Evolutionary conservation across 192 early-diverging fungal genomes (phyloP), one percentile per base, ranked within the genome.

Genomic region (Backusella macrospora): DNA sequence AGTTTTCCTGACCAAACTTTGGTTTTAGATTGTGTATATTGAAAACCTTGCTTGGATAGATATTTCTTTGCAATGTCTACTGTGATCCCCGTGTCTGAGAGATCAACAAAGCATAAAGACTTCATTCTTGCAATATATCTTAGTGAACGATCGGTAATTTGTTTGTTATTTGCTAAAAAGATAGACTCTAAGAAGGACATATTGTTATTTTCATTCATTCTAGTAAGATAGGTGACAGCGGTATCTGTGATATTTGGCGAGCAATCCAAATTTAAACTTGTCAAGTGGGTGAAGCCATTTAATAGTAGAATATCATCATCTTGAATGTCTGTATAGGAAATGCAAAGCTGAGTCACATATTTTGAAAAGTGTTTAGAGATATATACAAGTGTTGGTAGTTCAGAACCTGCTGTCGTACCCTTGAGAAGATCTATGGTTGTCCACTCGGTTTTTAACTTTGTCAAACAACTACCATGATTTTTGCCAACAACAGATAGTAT

Each of bases 141-240:
- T 59, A 59, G 52, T 59, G 52, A 59, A 26, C 52, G 7, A 59
- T 59, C 52, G 10, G 52, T 59, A 8, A 59, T 59, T 59, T 59
- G 52, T 23, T 59, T 59, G 52, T 59, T 59, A 13, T 23, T 59
- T 59, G 52, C 52, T 23, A 59, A 4, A 59, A 59, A 59, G 26
- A 59, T 59, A 21, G 52, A 59, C 52, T 59, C 52, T 59, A 59
- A 59, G 26, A 59, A 59, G 23, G 52, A 21, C 2, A 59, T 26
- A 3, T 59, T 59, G 10, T 59, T 26, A 59, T 26, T 59, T 26
- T 59, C 52, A n/a, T 59, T 59, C 52, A 59, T 59, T 59, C 52
- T 23, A 23, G 52, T 26, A 5, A 59, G 1, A 59, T 59, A 59
- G 4, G 52, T 59, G 12, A 59, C 26, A 10, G 21, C 21, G 13